These are phyloP conservation scores for Aeschynomene evenia DNA, from an alignment of 306 rosid species.

Conservation along the genomic window DNA sequence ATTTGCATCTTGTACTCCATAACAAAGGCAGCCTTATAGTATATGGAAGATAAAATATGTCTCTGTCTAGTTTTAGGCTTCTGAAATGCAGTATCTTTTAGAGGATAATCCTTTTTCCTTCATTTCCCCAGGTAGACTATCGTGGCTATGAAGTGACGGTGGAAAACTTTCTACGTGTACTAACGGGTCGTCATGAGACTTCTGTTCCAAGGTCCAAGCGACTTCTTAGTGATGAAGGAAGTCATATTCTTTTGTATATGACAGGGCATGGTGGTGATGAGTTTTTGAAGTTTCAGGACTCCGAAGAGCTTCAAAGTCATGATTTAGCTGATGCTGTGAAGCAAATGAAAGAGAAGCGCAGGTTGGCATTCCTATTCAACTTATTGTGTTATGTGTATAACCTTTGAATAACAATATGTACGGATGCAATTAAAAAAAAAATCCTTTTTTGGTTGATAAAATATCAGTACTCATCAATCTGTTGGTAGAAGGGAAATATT, in stretches of 20 bases:
- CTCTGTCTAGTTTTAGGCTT: constrained; percentile 20
- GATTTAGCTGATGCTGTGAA: constrained; percentile 98
- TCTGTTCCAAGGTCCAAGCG: constrained; percentile 98
- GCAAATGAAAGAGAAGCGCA: constrained; percentile 93
- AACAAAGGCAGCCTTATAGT: no score
- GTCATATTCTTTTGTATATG: constrained; percentile 94
- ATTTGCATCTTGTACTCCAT: no score
- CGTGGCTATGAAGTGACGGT: constrained; percentile 97
- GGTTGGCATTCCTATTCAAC: constrained; percentile 47
- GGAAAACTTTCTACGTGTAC: constrained; percentile 79
- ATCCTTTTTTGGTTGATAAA: background rate
- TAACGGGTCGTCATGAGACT: constrained; percentile 86
- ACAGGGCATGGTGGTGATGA: constrained; percentile 99
- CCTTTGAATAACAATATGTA: constrained; percentile 11
- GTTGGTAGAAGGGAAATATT: background rate
- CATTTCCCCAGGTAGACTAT: constrained; percentile 78
- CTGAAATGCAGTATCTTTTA: constrained; percentile 3
- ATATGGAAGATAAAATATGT: constrained; percentile 1
- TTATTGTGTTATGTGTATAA: constrained; percentile 1
- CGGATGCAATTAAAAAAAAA: background rate
- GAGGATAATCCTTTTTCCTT: constrained; percentile 25
- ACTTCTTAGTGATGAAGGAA: constrained; percentile 95
- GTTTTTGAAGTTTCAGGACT: constrained; percentile 94
- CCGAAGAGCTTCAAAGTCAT: constrained; percentile 98
- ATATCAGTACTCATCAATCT: no score